Percentiles rank a stretch among this genome's conserved stretches.
phyloP scores from a whole-genome alignment of 2,329 filamentous ascomycete genomes.

The Capronia americana region DNA sequence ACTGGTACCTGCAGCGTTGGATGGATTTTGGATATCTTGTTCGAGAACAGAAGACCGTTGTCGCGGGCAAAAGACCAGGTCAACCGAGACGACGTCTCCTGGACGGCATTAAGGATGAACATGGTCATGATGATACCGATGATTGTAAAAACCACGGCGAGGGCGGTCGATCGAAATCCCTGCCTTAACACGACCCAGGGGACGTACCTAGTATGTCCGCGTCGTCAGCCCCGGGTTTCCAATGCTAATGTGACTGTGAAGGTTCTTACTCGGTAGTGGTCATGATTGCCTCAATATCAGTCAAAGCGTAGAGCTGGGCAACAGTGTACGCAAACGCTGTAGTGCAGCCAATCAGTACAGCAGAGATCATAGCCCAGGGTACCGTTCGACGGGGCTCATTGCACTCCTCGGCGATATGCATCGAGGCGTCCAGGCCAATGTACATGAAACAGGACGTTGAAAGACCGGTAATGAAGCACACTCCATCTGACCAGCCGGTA shows the following conservation, averaged over 20 bases:
- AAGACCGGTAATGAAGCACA: slow-evolving; percentile 43
- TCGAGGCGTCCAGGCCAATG: slow-evolving; percentile 39
- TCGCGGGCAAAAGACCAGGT: slow-evolving; percentile 56
- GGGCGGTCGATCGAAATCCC: slow-evolving; percentile 27
- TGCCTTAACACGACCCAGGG: slow-evolving; percentile 15
- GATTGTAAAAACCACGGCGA: slow-evolving; percentile 43
- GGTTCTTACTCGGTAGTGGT: slow-evolving; percentile 36
- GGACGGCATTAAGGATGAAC: slow-evolving; percentile 63
- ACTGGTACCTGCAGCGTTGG: slow-evolving; percentile 38
- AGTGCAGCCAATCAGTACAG: slow-evolving; percentile 44
- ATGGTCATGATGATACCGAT: slow-evolving; percentile 59
- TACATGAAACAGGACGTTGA: slow-evolving; percentile 36
- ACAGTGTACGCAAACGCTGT: slow-evolving; percentile 39
- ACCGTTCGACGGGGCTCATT: slow-evolving; percentile 46
- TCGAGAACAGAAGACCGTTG: slow-evolving; percentile 45
- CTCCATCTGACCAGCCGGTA: slow-evolving; percentile 38
- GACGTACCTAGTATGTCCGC: slow-evolving; percentile 16
- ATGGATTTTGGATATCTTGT: slow-evolving; percentile 33
- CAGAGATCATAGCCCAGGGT: slow-evolving; percentile 49
- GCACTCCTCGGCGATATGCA: slow-evolving; percentile 55
- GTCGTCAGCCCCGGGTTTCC: not conserved
- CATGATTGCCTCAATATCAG: slow-evolving; percentile 33
- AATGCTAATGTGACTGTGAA: not conserved
- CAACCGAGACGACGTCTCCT: slow-evolving; percentile 60
- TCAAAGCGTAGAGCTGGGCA: slow-evolving; percentile 32